phyloP scores from a whole-genome alignment of 2,329 filamentous ascomycete species.

The Pyrenophora graminea region DNA sequence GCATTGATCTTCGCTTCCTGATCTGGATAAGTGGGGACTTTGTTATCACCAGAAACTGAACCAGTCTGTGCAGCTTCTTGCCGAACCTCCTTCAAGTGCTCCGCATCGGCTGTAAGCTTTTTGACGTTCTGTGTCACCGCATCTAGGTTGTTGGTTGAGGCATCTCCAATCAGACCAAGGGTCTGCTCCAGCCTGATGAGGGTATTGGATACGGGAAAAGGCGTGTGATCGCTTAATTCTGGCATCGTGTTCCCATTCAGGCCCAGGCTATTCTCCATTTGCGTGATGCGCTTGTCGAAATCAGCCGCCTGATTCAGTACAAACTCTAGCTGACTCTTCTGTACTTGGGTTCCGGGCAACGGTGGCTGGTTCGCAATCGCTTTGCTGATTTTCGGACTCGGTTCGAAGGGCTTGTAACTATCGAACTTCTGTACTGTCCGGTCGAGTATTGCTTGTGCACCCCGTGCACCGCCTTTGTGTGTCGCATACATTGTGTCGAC shows the following conservation, averaged over 20 bases:
- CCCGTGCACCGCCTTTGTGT: conserved; percentile 41
- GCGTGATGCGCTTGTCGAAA: conserved; percentile 79
- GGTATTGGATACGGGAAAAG: conserved; percentile 75
- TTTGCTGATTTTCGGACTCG: conserved; percentile 29
- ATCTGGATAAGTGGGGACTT: conserved; percentile 59
- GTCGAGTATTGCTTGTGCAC: conserved; percentile 44
- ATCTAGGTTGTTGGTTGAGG: conserved; percentile 74
- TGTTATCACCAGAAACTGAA: conserved; percentile 14
- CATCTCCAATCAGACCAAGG: conserved; percentile 72
- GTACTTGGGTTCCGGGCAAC: conserved; percentile 40
- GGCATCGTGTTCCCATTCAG: conserved; percentile 71
- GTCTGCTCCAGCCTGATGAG: conserved; percentile 81
- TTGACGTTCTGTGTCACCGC: conserved; percentile 71
- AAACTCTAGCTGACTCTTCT: conserved; percentile 53
- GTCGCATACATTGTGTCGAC: conserved; percentile 66
- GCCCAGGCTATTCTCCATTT: conserved; percentile 81
- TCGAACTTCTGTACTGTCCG: conserved; percentile 43
- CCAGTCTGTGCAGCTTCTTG: conserved; percentile 29
- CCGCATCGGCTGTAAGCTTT: conserved; percentile 72
- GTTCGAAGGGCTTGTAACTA: conserved; percentile 36
- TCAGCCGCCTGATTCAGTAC: conserved; percentile 80
- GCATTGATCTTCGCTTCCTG: conserved; percentile 87
- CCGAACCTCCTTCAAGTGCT: conserved; percentile 65
- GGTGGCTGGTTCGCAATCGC: conserved; percentile 39
- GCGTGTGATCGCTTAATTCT: conserved; percentile 57